phyloP scores from a whole-genome alignment of 345 rosid species.

The Streptanthus diversifolius region DNA sequence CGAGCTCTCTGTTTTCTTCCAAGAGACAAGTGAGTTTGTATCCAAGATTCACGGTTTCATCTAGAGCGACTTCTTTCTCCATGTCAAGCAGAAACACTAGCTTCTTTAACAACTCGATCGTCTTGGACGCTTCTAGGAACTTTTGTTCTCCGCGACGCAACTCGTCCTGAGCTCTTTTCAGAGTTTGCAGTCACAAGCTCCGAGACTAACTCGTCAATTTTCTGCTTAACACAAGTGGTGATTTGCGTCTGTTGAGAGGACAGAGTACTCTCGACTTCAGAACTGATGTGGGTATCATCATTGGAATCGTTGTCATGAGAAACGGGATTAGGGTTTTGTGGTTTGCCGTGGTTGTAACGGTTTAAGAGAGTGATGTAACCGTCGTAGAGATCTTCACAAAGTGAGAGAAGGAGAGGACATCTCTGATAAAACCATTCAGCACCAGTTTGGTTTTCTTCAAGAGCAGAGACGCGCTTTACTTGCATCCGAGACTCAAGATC shows the following conservation, averaged over 20 bases:
- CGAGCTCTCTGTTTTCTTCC: conserved; percentile 53
- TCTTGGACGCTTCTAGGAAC: conserved; percentile 40
- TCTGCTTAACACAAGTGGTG: neutral
- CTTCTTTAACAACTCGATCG: conserved; percentile 53
- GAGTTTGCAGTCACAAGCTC: conserved; percentile 46
- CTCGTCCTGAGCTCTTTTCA: conserved; percentile 41
- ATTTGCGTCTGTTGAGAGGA: conserved; percentile 18
- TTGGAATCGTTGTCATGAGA: neutral
- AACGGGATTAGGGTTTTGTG: conserved; percentile 13
- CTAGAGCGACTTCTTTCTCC: conserved; percentile 53
- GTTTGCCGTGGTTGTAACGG: conserved; percentile 16
- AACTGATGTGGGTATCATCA: conserved; percentile 1
- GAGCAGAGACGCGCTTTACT: conserved; percentile 12
- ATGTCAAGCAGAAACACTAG: conserved; percentile 60
- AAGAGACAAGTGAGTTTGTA: conserved; percentile 36
- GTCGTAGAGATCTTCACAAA: conserved; percentile 56
- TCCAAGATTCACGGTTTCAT: conserved; percentile 51
- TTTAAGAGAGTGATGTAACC: conserved; percentile 43
- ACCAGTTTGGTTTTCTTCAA: conserved; percentile 25
- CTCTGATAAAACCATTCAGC: conserved; percentile 57
- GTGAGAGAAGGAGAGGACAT: conserved; percentile 52
- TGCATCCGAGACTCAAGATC: conserved; percentile 29
- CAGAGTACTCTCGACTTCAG: conserved; percentile 3
- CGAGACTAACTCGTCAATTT: conserved; percentile 29
- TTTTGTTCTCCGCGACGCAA: conserved; percentile 30